These are phyloP conservation scores for Rhodamnia argentea DNA, from an alignment of 345 rosid genomes.

Conservation along the genomic window DNA sequence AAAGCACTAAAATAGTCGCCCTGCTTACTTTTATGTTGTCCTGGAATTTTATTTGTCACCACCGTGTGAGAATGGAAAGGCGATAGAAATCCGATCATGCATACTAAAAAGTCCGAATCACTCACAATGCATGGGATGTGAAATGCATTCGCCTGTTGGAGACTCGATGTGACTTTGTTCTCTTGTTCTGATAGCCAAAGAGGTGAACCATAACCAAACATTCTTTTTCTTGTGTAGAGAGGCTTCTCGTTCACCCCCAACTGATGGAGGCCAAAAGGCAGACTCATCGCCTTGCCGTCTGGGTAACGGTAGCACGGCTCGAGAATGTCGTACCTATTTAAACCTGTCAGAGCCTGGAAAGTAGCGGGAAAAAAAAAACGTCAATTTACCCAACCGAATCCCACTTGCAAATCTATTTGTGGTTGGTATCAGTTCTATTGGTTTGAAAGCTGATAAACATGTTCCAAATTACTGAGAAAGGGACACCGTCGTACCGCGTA, in stretches of 20 bases:
- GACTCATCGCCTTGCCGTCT: neutral
- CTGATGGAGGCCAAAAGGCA: neutral
- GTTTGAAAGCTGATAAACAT: neutral
- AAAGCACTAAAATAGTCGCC: neutral
- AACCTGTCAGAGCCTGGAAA: conserved; percentile 12
- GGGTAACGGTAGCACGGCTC: conserved; percentile 41
- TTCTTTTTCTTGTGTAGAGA: neutral
- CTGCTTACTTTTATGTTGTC: neutral
- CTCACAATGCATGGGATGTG: neutral
- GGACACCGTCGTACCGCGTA: conserved; percentile 5
- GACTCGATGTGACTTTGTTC: neutral
- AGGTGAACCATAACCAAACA: neutral
- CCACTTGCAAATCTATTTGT: neutral
- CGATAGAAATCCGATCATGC: neutral
- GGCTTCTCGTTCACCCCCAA: neutral
- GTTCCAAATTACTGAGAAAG: neutral
- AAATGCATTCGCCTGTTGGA: neutral
- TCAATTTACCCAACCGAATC: neutral
- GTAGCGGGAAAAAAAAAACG: neutral
- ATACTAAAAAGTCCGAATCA: neutral
- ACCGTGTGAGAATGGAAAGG: neutral
- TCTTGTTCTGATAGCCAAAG: neutral
- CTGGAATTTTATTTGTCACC: neutral
- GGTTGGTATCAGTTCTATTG: neutral
- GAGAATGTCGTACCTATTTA: conserved; percentile 39